Percentiles rank a stretch among this genome's conserved stretches.
Evolutionary conservation across 2,329 filamentous ascomycete genomes (phyloP).

Genomic region (Incumbomyces delicatus): DNA sequence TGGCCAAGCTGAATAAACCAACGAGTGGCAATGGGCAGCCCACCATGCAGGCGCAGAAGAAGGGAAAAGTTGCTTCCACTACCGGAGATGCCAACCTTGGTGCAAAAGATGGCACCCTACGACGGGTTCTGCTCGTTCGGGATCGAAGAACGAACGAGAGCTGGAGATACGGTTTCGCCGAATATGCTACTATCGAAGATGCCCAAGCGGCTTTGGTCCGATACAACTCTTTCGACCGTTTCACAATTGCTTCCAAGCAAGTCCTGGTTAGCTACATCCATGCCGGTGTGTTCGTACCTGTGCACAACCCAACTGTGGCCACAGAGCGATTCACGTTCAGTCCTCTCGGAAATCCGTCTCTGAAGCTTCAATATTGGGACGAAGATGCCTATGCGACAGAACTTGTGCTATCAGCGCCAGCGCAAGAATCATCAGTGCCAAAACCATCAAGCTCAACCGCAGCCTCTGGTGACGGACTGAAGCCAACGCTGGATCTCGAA

Average conservation of each 20-base stretch:
- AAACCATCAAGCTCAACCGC: conserved; percentile 4
- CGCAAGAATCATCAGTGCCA: conserved; percentile 27
- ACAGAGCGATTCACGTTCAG: conserved; percentile 58
- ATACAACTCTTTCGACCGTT: conserved; percentile 61
- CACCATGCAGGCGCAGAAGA: conserved; percentile 30
- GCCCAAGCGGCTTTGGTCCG: conserved; percentile 64
- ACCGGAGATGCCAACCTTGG: conserved; percentile 54
- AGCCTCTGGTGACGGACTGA: conserved; percentile 23
- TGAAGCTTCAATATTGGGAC: conserved; percentile 69
- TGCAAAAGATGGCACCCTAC: conserved; percentile 62
- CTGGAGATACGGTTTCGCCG: conserved; percentile 74
- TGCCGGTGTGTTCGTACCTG: conserved; percentile 73
- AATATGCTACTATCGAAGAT: conserved; percentile 68
- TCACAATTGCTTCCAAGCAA: conserved; percentile 65
- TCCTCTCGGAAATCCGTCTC: conserved; percentile 56
- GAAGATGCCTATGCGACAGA: conserved; percentile 61
- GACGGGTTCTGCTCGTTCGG: conserved; percentile 66
- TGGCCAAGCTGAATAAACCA: conserved; percentile 62
- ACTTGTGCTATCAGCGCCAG: conserved; percentile 47
- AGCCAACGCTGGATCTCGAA: conserved; percentile 8
- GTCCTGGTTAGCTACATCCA: conserved; percentile 68
- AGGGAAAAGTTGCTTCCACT: conserved; percentile 45
- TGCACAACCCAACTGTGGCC: conserved; percentile 50
- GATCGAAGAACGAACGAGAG: conserved; percentile 62
- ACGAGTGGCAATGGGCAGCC: conserved; percentile 30